Evolutionary conservation across 257 asterid genomes (phyloP).

Genomic region (Solanum chiquidenum): DNA sequence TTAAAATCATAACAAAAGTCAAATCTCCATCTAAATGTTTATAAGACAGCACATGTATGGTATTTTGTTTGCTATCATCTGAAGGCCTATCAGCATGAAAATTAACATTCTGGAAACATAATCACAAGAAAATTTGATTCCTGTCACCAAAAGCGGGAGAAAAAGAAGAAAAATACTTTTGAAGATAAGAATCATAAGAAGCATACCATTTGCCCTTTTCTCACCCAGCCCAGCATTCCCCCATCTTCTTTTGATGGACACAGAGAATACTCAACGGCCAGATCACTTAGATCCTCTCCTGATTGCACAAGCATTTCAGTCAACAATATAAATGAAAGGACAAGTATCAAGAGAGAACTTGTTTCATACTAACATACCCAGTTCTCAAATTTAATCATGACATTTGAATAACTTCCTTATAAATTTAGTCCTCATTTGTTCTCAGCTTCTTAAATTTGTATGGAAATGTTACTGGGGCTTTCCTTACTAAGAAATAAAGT

Average conservation of each 20-base stretch:
- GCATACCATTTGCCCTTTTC: slow-evolving; percentile 95
- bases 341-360: background rate
- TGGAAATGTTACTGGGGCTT: background rate
- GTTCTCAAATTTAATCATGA: background rate
- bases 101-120: background rate
- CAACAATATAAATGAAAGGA: slow-evolving; percentile 3
- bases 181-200: slow-evolving; percentile 26
- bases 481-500: background rate
- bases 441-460: background rate
- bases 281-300: slow-evolving; percentile 95
- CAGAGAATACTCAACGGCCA: slow-evolving; percentile 80
- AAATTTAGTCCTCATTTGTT: background rate
- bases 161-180: background rate
- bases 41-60: background rate
- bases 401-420: background rate
- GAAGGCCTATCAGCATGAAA: background rate
- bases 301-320: slow-evolving; percentile 19
- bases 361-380: background rate
- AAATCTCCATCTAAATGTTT: background rate
- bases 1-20: background rate
- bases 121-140: background rate
- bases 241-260: slow-evolving; percentile 97
- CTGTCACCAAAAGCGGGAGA: background rate
- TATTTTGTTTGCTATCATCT: background rate
- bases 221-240: slow-evolving; percentile 99